phyloP scores from a whole-genome alignment of 352 stramenopile genomes.

The Phytophthora tubulina region DNA sequence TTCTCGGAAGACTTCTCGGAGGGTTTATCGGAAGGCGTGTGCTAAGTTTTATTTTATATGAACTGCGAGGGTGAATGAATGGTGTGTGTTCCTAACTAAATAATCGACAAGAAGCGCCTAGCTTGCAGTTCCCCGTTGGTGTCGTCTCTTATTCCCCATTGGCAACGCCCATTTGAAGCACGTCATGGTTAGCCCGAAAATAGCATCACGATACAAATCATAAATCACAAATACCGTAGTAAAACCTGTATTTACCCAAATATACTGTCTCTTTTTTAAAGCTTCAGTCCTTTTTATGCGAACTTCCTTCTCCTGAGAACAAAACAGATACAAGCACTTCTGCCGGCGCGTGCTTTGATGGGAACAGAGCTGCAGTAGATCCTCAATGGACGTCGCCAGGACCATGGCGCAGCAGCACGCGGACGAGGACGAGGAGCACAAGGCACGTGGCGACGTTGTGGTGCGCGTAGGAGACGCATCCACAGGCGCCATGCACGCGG shows the following conservation, averaged over 20 bases:
- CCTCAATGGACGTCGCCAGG: constrained; percentile 37
- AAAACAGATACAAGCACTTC: constrained; percentile 26
- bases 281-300: constrained; percentile 20
- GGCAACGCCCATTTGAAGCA: too few relatives aligned
- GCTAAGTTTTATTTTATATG: constrained; percentile 60
- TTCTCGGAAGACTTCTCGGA: constrained; percentile 84
- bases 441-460: constrained; percentile 30
- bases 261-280: neutral
- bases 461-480: constrained; percentile 63
- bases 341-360: constrained; percentile 42
- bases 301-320: constrained; percentile 32
- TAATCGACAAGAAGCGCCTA: constrained; percentile 20
- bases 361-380: constrained; percentile 40
- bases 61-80: constrained; percentile 14
- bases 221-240: neutral
- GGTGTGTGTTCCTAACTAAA: constrained; percentile 19
- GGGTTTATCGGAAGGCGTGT: constrained; percentile 82
- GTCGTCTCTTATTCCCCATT: neutral
- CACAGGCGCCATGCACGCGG: constrained; percentile 47
- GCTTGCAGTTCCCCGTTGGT: neutral
- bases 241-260: neutral
- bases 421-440: constrained; percentile 39
- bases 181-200: too few relatives aligned
- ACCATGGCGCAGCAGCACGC: constrained; percentile 31
- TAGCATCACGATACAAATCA: too few relatives aligned